Evolutionary conservation across 2,329 filamentous ascomycete species (phyloP), one percentile per base, ranked within the genome.

Genomic region (Nemania bipapillata): DNA sequence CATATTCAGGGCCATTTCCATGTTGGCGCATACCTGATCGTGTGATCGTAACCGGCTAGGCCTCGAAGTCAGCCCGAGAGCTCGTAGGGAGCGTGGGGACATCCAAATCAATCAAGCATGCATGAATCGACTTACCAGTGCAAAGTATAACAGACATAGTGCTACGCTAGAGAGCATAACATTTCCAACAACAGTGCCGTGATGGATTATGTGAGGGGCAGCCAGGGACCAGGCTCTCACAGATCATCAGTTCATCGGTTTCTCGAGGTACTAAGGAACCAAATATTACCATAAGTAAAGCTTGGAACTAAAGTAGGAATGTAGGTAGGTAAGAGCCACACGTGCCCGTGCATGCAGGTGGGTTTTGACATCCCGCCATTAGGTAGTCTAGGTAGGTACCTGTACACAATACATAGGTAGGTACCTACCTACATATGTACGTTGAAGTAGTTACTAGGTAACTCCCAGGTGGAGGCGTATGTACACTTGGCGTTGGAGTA

Each of bases 71-170:
- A 68, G 64, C 60, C 62, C 32, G 24, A 37, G 30, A 56, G 69
- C 63, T 32, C 40, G 37, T 22, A 20, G 30, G 40, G n/a, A 56
- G 11, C 9, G 35, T 22, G 11, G 15, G 17, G 42, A 53, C 17
- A 32, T 40, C n/a, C 35, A 3, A 26, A 37, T 63, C 56, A 37
- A 24, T 35, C 40, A 20, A 52, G 4, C 35, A 40, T 63, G 54
- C 24, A 54, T 28, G n/a, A 60, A 35, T 30, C 15, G n/a, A 45
- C 79, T 74, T 82, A 88, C 86, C 86, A 78, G 87, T 89, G 76
- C 87, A 89, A 70, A 89, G 84, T 81, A 89, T 89, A 74, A 89
- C 87, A 75, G 87, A 89, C 86, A 89, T 89, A 50, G 35, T 74
- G 65, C 30, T 70, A 63, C 62, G 1, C 54, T 69, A 65, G 32